These are phyloP conservation scores for Omphalotus guepiniiformis DNA, from an alignment of 768 basidiomycete species.

Conservation along the genomic window DNA sequence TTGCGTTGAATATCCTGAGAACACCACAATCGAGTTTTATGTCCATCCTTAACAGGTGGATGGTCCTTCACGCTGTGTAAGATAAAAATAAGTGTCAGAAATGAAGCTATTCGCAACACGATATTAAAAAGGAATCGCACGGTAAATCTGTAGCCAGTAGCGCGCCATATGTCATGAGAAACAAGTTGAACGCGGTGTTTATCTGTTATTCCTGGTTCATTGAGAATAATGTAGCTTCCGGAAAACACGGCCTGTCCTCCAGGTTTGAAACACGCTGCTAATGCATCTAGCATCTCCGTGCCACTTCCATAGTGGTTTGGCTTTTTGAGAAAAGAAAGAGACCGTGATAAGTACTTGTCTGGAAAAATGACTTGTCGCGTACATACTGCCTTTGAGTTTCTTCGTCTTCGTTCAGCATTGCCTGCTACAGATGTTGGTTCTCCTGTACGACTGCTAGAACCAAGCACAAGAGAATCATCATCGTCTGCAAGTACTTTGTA, in stretches of 20 bases:
- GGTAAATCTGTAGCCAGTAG: conserved; percentile 47
- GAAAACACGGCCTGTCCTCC: conserved; percentile 37
- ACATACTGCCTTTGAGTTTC: neutral
- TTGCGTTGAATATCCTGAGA: conserved; percentile 45
- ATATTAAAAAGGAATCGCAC: conserved; percentile 5
- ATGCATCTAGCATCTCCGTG: conserved; percentile 27
- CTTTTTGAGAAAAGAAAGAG: no score
- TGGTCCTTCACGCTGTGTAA: conserved; percentile 43
- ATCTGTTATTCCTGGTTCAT: conserved; percentile 23
- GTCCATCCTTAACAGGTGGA: conserved; percentile 39
- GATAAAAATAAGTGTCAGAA: neutral
- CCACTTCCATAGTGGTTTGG: conserved; percentile 25
- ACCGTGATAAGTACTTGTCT: neutral
- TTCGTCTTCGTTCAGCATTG: neutral
- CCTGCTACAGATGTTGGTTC: no score
- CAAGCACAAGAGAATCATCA: no score
- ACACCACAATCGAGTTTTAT: conserved; percentile 50
- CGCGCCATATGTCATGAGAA: conserved; percentile 42
- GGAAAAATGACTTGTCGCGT: no score
- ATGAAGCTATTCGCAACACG: neutral
- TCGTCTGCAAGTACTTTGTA: no score
- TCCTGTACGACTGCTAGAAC: no score
- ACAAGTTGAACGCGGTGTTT: conserved; percentile 39
- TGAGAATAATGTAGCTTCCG: conserved; percentile 29
- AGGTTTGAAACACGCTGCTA: conserved; percentile 29